These are phyloP conservation scores for Aureobasidium sp. DNA, from an alignment of 2,329 filamentous ascomycete genomes.

Conservation along the genomic window DNA sequence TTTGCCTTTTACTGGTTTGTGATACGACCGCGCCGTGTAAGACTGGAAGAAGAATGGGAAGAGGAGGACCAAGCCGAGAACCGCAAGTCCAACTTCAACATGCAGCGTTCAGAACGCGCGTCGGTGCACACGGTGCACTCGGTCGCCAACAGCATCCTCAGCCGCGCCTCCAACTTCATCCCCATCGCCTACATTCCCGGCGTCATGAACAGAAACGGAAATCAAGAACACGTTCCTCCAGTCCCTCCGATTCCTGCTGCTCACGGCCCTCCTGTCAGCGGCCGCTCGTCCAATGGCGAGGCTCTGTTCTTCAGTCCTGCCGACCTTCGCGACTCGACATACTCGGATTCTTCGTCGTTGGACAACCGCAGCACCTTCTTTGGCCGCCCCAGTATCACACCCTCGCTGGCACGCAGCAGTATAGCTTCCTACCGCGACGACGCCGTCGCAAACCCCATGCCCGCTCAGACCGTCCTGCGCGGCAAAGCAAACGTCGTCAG, in stretches of 20 bases:
- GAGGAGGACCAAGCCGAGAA: conserved; percentile 52
- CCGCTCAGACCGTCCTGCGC: conserved; percentile 79
- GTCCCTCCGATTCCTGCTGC: conserved; percentile 80
- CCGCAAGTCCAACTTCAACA: conserved; percentile 23
- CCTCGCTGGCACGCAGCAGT: conserved; percentile 44
- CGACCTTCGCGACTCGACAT: conserved; percentile 84
- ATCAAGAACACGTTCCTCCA: conserved; percentile 59
- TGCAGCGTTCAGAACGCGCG: conserved; percentile 44
- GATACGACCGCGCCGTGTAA: conserved; percentile 70
- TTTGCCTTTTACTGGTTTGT: conserved; percentile 85
- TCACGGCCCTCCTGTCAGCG: conserved; percentile 43
- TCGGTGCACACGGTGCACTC: conserved; percentile 84
- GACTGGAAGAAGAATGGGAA: conserved; percentile 47
- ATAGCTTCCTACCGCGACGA: conserved; percentile 92
- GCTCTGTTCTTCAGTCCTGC: conserved; percentile 91
- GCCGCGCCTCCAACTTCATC: conserved; percentile 95
- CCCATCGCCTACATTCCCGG: conserved; percentile 99
- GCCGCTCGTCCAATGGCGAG: conserved; percentile 50
- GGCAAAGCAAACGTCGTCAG: conserved; percentile 90
- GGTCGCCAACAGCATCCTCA: conserved; percentile 90
- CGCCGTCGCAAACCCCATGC: conserved; percentile 68
- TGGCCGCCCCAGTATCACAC: conserved; percentile 42
- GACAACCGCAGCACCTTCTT: conserved; percentile 38
- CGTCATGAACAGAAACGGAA: conserved; percentile 74
- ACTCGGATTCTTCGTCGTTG: conserved; percentile 61